A percentile compares a stretch with the other conserved stretches of the same genome.
These are phyloP conservation scores for Obba rivulosa DNA, from an alignment of 768 basidiomycete species.

Conservation along the genomic window DNA sequence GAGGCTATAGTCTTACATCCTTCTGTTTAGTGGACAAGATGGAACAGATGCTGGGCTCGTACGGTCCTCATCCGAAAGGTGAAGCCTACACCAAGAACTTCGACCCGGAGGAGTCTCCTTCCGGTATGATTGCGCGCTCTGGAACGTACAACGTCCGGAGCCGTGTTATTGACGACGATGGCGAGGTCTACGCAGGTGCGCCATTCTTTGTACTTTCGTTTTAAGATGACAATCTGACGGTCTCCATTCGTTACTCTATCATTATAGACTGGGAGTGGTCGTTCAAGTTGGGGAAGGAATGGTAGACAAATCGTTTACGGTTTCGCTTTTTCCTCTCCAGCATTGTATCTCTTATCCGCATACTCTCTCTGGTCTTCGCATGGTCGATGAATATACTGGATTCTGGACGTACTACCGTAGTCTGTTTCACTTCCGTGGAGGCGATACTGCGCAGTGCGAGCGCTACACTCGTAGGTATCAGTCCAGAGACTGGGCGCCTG, in stretches of 20 bases:
- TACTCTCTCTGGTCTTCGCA: conserved; percentile 11
- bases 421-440: no score
- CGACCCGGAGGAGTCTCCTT: conserved; percentile 58
- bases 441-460: no score
- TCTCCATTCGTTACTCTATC: not conserved
- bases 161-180: conserved; percentile 86
- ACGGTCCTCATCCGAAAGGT: conserved; percentile 65
- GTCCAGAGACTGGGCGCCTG: no score
- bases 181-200: conserved; percentile 71
- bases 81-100: conserved; percentile 73
- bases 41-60: conserved; percentile 94
- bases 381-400: not conserved
- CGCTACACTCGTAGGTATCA: no score
- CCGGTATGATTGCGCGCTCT: conserved; percentile 78
- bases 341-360: conserved; percentile 26
- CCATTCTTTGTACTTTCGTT: not conserved
- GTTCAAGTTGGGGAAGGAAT: conserved; percentile 92
- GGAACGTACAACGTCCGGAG: conserved; percentile 77
- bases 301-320: conserved; percentile 40
- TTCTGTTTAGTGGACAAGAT: conserved; percentile 72
- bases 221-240: no score
- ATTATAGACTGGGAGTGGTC: conserved; percentile 75
- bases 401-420: not conserved
- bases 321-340: conserved; percentile 17
- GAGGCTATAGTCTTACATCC: not conserved